Evolutionary conservation across 176 grass and related monocot species (phyloP), one percentile per base, ranked within the genome.

Genomic region (Paspalum notatum): DNA sequence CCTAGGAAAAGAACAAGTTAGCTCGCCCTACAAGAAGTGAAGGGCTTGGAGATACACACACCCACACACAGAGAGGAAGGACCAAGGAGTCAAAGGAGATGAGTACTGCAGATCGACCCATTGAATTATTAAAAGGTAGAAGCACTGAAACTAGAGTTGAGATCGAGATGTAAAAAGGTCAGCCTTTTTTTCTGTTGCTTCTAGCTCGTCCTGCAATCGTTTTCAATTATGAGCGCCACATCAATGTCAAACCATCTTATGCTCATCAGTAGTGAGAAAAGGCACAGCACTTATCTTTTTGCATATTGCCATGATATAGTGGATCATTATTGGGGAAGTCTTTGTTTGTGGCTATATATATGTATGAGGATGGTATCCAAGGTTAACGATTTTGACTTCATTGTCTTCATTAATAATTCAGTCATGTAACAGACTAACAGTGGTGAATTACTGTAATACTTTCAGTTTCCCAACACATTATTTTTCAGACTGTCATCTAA

Each of bases 111-210:
- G 41, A 17, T 85, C 72, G 41, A 60, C 39, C 15, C 50, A 60
- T 48, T 65, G 9, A 72, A 63, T 63, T 62, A 71, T 48, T 69
- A 11, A 25, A 87, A 87, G 64, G 72, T 43, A 72, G 24, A 4
- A 56, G 85, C 85, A 87, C 79, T 83, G 49, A 66, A 57, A 17
- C 62, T 59, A 32, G 66, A 83, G 40, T 18, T 69, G 44, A 15
- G 48, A 14, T 72, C 26, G 83, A 27, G 22, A 82, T 32, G 32
- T 32, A 75, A 72, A 82, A 37, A 32, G 18, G 37, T 32, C 56
- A 82, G 42, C 18, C 32, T 32, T 25, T 73, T 78, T 72, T 78
- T 56, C 37, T 77, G n/a, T 74, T 81, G 41, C 51, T 49, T 8
- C 68, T 50, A 71, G 16, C 56, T 82, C 64, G 52, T 81, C 55